A percentile compares a stretch with the other conserved stretches of the same genome.
phyloP scores from a whole-genome alignment of 139 green algal species.

The Tetratostichococcus sp. region DNA sequence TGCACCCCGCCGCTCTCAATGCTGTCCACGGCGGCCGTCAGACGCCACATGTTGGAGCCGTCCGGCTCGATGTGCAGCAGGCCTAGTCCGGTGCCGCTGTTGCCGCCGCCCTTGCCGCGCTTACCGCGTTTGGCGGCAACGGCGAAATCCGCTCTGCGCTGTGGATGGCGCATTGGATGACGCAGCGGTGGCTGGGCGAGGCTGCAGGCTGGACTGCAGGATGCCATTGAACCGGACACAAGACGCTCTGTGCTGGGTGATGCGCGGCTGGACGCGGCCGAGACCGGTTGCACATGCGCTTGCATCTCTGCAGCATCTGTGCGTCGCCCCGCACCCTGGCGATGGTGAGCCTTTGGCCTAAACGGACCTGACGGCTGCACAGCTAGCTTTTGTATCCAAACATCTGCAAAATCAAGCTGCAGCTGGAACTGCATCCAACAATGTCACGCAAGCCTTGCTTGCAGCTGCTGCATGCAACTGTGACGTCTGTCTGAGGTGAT shows the following conservation, averaged over 20 bases:
- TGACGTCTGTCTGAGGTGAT: too few species aligned
- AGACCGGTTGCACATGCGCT: too few species aligned
- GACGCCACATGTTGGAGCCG: constrained; percentile 66
- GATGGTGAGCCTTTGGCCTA: too few species aligned
- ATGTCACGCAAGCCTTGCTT: too few species aligned
- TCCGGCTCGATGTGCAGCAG: constrained; percentile 42
- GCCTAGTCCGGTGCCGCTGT: background rate
- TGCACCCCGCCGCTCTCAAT: constrained; percentile 55
- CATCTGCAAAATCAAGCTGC: too few species aligned
- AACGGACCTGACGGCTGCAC: too few species aligned
- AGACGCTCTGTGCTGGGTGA: background rate
- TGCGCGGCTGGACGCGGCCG: too few species aligned
- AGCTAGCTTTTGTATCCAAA: too few species aligned
- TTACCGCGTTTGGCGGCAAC: background rate
- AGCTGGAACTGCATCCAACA: too few species aligned
- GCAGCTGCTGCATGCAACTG: too few species aligned
- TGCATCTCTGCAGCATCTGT: too few species aligned
- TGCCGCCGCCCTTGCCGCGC: background rate
- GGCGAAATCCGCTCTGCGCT: background rate
- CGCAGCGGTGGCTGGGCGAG: background rate
- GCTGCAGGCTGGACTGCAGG: background rate
- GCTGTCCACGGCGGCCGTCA: constrained; percentile 52
- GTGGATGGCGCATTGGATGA: background rate
- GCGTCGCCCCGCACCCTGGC: too few species aligned
- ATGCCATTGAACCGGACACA: background rate